phyloP scores from a whole-genome alignment of 495 filamentous ascomycete genomes.

The Aspergillus wentii region DNA sequence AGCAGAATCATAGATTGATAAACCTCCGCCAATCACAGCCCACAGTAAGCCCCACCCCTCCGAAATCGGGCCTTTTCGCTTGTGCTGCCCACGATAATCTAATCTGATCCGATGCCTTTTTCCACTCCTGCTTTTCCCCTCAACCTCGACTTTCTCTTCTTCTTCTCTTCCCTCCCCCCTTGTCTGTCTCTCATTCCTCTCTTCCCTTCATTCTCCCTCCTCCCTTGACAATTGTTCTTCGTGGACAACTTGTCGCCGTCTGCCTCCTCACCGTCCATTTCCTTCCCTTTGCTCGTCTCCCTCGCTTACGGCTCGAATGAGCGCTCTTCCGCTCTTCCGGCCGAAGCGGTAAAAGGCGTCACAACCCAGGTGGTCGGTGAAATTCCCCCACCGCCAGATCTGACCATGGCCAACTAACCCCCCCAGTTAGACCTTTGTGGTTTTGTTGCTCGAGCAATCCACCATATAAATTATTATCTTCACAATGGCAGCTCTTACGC shows the following conservation, averaged over 20 bases:
- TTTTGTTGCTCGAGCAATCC: too few relatives aligned
- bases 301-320: conserved; percentile 34
- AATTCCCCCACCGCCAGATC: conserved; percentile 6
- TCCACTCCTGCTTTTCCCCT: conserved; percentile 9
- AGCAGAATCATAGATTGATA: conserved; percentile 2
- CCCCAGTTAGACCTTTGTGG: too few relatives aligned
- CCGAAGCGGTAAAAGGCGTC: conserved; percentile 22
- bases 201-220: conserved; percentile 5
- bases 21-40: conserved; percentile 7
- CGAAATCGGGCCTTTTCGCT: conserved; percentile 28
- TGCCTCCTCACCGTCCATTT: conserved; percentile 1
- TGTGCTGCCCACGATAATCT: conserved; percentile 25
- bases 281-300: conserved; percentile 1
- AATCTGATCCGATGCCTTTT: conserved; percentile 44
- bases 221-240: background rate
- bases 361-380: conserved; percentile 9
- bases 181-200: conserved; percentile 8
- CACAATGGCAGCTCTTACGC: conserved; percentile 22
- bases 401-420: too few relatives aligned
- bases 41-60: conserved; percentile 6
- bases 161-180: conserved; percentile 9
- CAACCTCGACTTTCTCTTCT: background rate
- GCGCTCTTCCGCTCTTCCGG: conserved; percentile 41
- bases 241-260: background rate
- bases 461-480: too few relatives aligned